Conservation (phyloP, 345 rosid species). For the Toxicodendron radicans region DNA sequence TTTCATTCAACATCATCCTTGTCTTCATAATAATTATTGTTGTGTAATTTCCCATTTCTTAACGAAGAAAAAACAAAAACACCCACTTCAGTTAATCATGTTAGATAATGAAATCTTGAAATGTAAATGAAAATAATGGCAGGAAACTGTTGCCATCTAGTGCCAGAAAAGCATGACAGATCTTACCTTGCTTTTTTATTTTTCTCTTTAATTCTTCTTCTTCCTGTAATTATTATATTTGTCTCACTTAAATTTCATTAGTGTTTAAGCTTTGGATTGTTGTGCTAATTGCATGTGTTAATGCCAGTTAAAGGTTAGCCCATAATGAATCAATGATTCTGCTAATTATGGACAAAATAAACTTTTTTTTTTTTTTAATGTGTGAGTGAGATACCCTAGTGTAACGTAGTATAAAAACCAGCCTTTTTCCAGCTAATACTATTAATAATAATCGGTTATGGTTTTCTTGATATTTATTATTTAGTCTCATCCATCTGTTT, state of each 20-base stretch:
- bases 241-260: neutral
- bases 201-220: neutral
- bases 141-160: neutral
- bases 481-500: neutral
- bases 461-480: conserved; percentile 14
- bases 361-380: neutral
- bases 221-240: neutral
- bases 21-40: no score
- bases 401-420: conserved; percentile 22
- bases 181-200: neutral
- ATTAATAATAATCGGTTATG: conserved; percentile 9
- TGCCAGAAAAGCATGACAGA: neutral
- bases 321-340: conserved; percentile 30
- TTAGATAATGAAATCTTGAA: conserved; percentile 18
- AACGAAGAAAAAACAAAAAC: neutral
- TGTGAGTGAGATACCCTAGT: neutral
- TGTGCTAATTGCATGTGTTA: conserved; percentile 13
- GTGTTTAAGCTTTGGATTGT: neutral
- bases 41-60: neutral
- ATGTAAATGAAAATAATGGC: conserved; percentile 11
- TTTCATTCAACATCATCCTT: no score
- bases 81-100: conserved; percentile 16
- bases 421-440: conserved; percentile 31
- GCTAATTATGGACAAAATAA: conserved; percentile 14
- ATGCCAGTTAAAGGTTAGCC: conserved; percentile 23